phyloP scores from a whole-genome alignment of 2,329 filamentous ascomycete species.

The Fusarium devonianum region DNA sequence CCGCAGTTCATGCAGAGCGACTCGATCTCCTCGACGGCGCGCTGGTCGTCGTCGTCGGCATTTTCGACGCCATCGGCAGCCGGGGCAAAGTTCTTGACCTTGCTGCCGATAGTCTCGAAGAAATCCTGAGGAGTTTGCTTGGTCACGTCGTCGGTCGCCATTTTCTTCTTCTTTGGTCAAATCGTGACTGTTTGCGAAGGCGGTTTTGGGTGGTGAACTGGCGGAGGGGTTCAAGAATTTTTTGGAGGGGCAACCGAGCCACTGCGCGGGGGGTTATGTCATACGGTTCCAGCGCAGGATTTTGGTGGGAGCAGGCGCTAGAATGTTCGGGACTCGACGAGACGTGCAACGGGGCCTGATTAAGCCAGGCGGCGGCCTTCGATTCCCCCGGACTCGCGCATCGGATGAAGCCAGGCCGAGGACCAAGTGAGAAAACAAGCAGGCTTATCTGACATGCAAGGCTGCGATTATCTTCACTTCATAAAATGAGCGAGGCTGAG shows the following conservation, averaged over 20 bases:
- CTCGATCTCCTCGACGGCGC: constrained; percentile 73
- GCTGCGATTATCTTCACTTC: no score
- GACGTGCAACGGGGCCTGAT: constrained; percentile 16
- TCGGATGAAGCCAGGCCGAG: no score
- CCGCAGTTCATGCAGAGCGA: constrained; percentile 88
- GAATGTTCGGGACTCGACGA: constrained; percentile 34
- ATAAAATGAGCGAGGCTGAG: constrained; percentile 66
- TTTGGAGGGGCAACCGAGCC: constrained; percentile 44
- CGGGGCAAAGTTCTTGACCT: constrained; percentile 61
- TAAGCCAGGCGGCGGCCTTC: constrained; percentile 17
- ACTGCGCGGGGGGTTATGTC: constrained; percentile 38
- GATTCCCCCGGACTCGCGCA: constrained; percentile 16
- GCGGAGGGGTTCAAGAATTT: constrained; percentile 44
- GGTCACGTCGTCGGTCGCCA: constrained; percentile 52
- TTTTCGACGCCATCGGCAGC: constrained; percentile 46
- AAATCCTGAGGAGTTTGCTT: constrained; percentile 58
- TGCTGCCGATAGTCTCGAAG: constrained; percentile 69
- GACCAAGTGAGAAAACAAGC: no score
- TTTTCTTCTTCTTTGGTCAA: constrained; percentile 41
- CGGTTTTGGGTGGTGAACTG: constrained; percentile 25
- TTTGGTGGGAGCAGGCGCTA: constrained; percentile 33
- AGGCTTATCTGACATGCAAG: no score
- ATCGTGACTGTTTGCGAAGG: constrained; percentile 24
- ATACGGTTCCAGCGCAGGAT: constrained; percentile 36
- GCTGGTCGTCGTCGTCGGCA: constrained; percentile 55